Evolutionary conservation across 106 monocot species (phyloP).

Genomic region (Ottelia alismoides): DNA sequence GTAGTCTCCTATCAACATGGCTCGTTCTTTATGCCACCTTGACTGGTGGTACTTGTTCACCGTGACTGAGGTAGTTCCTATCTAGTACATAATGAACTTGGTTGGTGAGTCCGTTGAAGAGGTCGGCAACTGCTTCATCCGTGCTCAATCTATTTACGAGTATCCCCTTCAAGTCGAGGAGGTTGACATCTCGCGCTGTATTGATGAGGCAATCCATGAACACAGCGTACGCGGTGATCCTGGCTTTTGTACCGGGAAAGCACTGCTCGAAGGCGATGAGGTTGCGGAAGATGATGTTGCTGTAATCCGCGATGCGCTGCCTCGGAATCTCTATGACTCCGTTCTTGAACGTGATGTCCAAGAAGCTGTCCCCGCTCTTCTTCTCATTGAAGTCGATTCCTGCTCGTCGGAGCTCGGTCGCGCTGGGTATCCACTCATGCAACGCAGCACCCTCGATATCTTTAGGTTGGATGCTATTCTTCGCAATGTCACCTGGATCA

Average conservation of each 20-base stretch:
- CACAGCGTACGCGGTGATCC: neutral
- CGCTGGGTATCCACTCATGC: constrained; percentile 19
- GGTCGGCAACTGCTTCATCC: neutral
- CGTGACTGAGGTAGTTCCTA: neutral
- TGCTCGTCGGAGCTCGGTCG: constrained; percentile 9
- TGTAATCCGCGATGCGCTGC: constrained; percentile 1
- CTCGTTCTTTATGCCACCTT: neutral
- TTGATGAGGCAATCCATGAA: neutral
- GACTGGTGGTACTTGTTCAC: neutral
- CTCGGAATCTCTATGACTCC: constrained; percentile 12
- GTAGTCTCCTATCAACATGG: too few relatives aligned
- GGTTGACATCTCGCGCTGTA: neutral
- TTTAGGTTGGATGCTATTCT: too few relatives aligned
- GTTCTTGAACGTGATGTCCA: constrained; percentile 16
- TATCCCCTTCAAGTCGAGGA: constrained; percentile 5
- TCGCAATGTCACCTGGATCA: too few relatives aligned
- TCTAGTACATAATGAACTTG: neutral
- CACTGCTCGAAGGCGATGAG: constrained; percentile 13
- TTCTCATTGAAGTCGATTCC: constrained; percentile 22
- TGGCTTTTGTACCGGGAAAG: neutral
- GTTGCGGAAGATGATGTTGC: constrained; percentile 8
- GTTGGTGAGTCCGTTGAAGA: constrained; percentile 6
- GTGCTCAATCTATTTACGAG: constrained; percentile 3
- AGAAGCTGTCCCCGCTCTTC: neutral
- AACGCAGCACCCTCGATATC: too few relatives aligned